Evolutionary conservation across 208 protist genomes (phyloP).

Genomic region (Phytomonas sp.): DNA sequence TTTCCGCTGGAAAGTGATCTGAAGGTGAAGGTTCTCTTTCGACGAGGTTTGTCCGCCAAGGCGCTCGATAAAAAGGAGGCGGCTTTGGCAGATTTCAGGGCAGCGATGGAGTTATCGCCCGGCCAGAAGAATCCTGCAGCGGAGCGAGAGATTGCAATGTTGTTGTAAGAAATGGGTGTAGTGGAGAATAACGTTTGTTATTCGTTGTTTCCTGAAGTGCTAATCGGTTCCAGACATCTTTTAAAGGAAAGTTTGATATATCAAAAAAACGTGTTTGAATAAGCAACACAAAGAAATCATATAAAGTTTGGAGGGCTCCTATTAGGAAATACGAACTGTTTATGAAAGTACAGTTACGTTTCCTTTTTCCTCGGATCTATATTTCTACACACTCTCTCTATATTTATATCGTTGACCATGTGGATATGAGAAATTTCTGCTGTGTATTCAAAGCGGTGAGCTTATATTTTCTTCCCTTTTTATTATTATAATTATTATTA

Average conservation of each 20-base stretch:
- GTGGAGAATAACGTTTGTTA: not conserved
- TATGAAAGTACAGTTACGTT: not conserved
- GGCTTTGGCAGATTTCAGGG: conserved; percentile 60
- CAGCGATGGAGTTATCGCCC: conserved; percentile 56
- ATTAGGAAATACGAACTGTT: not conserved
- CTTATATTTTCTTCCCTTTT: not conserved
- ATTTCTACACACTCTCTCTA: not conserved
- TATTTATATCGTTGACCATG: not conserved
- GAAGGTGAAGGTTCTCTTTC: conserved; percentile 76
- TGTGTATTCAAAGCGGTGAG: not conserved
- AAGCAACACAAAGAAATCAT: not conserved
- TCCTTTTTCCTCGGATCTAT: not conserved
- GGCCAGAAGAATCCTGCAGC: conserved; percentile 28
- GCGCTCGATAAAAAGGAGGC: conserved; percentile 39
- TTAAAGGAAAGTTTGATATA: not conserved
- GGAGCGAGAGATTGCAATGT: conserved; percentile 37
- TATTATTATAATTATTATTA: not conserved
- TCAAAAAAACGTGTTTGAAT: not conserved
- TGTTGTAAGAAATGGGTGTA: conserved; percentile 11
- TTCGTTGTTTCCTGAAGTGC: not conserved
- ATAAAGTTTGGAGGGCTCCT: not conserved
- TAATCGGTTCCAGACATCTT: not conserved
- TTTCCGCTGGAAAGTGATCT: conserved; percentile 24
- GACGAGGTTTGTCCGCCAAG: conserved; percentile 62
- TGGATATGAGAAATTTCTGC: not conserved